Evolutionary conservation across 306 rosid species (phyloP), one percentile per base, ranked within the genome.

Genomic region (Vigna mungo): DNA sequence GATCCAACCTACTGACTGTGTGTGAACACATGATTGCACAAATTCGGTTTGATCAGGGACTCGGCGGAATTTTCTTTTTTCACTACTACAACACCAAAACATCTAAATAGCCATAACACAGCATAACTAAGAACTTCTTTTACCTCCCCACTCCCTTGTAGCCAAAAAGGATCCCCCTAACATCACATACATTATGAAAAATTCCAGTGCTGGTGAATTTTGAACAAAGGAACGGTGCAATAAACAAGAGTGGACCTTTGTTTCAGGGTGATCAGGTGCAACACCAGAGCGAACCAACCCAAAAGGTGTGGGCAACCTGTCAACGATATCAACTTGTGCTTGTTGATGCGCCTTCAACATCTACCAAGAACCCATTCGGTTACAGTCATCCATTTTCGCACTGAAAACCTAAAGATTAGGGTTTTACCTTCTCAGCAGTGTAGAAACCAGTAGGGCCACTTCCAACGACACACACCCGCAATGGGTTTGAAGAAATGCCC

Each of bases 211-310:
- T 2, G 51, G 14, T 77, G 7, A 73, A 68, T 23, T 34, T 41
- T 16, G 56, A n/a, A 62, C 5, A 11, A 37, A 80, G 3, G 11
- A 76, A 27, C 41, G 58, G 20, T 12, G 64, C 75, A 63, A 58
- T 51, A 27, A 60, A 69, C 1, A 60, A 62, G 1, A 77, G 6
- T 10, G 30, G 52, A 95, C 97, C 97, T 95, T 95, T 11, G 97
- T 95, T 87, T 95, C 99, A 39, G 97, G 99, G 77, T 95, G 97
- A 87, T 95, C 97, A 15, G 97, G 99, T 9, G 99, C 99, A 49
- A 92, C 97, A 75, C 97, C 97, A 1, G 92, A 92, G 61, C 96
- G 91, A 32, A 95, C 97, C 76, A 95, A 85, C 12, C 97, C 96
- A 1, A 95, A 95, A 54, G 99, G 99, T 7, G 93, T 88, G 1